Percentiles rank a stretch among this genome's conserved stretches.
Conservation (phyloP, 2,329 filamentous ascomycete genomes). For the Tolypocladium ovalisporum region DNA sequence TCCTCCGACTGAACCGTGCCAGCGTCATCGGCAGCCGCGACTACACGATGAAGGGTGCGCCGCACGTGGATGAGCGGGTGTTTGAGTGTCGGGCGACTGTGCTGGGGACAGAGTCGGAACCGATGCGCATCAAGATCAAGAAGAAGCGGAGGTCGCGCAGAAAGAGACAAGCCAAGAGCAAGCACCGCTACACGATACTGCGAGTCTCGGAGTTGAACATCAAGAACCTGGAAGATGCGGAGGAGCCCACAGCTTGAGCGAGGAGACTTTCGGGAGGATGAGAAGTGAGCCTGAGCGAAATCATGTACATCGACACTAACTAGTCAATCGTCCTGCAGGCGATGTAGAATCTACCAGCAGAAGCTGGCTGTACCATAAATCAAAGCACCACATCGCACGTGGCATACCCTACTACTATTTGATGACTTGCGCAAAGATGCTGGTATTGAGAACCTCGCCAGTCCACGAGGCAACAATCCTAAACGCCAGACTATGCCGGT, state of each 20-base stretch:
- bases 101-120: slow-evolving; percentile 73
- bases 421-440: neutral
- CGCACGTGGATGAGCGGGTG: slow-evolving; percentile 73
- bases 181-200: slow-evolving; percentile 82
- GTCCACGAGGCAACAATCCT: neutral
- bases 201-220: slow-evolving; percentile 74
- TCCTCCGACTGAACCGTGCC: slow-evolving; percentile 80
- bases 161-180: slow-evolving; percentile 70
- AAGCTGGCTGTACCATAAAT: slow-evolving; percentile 5
- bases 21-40: slow-evolving; percentile 75
- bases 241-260: slow-evolving; percentile 7
- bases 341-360: slow-evolving; percentile 1
- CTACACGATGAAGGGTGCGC: slow-evolving; percentile 72
- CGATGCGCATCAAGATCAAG: slow-evolving; percentile 67
- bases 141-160: slow-evolving; percentile 68
- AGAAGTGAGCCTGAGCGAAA: neutral
- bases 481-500: slow-evolving; percentile 6
- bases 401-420: neutral
- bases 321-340: neutral
- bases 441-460: neutral
- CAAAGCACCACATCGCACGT: neutral
- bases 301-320: neutral
- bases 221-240: slow-evolving; percentile 30
- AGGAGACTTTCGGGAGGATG: neutral
- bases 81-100: slow-evolving; percentile 82